A percentile compares a stretch with the other conserved stretches of the same genome.
Evolutionary conservation across 768 basidiomycete species (phyloP).

Genomic region (Suillus americanus): DNA sequence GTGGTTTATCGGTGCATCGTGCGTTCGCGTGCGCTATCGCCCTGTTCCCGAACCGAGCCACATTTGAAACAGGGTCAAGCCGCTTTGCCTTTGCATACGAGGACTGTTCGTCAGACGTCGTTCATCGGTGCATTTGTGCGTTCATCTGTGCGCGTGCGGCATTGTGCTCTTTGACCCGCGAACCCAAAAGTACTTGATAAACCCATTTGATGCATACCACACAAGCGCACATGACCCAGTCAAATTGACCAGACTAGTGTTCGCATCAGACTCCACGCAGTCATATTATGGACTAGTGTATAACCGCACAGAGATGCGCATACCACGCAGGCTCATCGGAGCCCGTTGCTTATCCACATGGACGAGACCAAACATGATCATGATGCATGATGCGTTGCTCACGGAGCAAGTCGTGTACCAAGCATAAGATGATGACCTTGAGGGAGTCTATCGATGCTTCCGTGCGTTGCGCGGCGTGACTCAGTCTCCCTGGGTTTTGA

Average conservation of each 20-base stretch:
- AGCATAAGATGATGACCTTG: conserved; percentile 2
- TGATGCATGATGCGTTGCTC: not conserved
- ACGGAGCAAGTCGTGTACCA: not conserved
- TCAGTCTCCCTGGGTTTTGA: not conserved
- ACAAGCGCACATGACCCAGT: not conserved
- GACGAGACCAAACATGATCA: not conserved
- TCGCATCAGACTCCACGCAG: not conserved
- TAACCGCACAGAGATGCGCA: not conserved
- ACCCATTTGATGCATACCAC: not conserved
- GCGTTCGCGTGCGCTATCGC: no score
- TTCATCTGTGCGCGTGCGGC: no score
- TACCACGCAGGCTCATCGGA: not conserved
- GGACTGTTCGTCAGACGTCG: no score
- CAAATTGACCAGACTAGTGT: not conserved
- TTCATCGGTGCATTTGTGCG: no score
- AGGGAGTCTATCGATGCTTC: conserved; percentile 7
- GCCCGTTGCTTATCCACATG: not conserved
- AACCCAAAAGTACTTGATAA: not conserved
- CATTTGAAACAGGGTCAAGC: no score
- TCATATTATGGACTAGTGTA: not conserved
- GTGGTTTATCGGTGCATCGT: no score
- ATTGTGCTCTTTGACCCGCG: not conserved
- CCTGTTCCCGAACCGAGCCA: no score
- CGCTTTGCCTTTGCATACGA: no score
- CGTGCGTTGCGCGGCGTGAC: conserved; percentile 4